Evolutionary conservation across 2,329 filamentous ascomycete species (phyloP).

Genomic region (Ceratocystis cacaofunesta): DNA sequence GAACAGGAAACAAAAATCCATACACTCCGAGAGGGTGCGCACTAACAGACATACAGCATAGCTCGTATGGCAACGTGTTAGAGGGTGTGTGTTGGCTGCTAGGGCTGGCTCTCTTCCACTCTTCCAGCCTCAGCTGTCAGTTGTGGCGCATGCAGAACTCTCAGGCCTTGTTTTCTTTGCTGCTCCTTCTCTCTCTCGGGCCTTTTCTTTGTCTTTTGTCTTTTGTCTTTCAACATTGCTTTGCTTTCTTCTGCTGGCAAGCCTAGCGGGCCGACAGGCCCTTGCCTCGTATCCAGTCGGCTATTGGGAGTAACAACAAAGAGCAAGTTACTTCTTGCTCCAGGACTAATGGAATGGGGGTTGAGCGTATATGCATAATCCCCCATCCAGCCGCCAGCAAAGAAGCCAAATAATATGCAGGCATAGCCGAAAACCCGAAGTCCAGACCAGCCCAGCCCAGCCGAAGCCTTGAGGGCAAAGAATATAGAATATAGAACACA

Average conservation of each 20-base stretch:
- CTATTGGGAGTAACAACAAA: too few species aligned
- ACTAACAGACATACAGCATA: not conserved
- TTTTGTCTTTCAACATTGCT: not conserved
- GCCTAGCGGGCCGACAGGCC: not conserved
- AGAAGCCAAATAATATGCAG: not conserved
- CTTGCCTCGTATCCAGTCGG: not conserved
- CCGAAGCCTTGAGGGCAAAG: not conserved
- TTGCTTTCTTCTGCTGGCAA: too few species aligned
- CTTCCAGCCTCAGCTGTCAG: conserved; percentile 1
- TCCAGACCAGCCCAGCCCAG: not conserved
- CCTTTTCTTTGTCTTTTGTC: not conserved
- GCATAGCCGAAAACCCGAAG: not conserved
- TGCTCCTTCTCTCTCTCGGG: not conserved
- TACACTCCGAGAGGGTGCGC: not conserved
- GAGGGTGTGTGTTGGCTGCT: not conserved
- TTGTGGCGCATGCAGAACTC: conserved; percentile 3
- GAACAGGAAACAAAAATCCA: not conserved
- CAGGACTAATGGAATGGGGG: too few species aligned
- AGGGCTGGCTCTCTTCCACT: not conserved
- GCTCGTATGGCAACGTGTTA: not conserved
- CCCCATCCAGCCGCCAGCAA: not conserved
- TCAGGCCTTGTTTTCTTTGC: not conserved
- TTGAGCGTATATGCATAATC: not conserved
- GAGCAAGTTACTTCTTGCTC: too few species aligned
- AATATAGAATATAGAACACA: too few species aligned